These are phyloP conservation scores for Russula vinacea DNA, from an alignment of 768 basidiomycete species.

Conservation along the genomic window DNA sequence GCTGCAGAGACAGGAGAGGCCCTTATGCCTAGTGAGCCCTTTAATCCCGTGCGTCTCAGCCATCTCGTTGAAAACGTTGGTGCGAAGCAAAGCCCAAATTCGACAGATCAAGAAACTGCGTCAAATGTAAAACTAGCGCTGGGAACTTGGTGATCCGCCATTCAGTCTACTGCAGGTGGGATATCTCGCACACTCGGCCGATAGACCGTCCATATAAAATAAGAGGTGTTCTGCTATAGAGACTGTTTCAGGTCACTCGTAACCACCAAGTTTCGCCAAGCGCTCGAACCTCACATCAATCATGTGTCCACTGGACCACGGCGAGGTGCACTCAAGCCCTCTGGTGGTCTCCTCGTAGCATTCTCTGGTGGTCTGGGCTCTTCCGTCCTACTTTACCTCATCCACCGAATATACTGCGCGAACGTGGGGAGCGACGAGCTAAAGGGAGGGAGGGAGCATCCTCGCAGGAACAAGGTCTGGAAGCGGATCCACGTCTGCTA, in stretches of 20 bases:
- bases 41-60: not conserved
- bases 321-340: slow-evolving; percentile 58
- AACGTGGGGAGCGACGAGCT: slow-evolving; percentile 32
- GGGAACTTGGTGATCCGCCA: slow-evolving; percentile 76
- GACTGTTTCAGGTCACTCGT: slow-evolving; percentile 66
- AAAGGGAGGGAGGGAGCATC: slow-evolving; percentile 64
- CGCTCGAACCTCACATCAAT: slow-evolving; percentile 64
- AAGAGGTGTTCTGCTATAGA: slow-evolving; percentile 38
- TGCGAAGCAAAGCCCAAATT: slow-evolving; percentile 59
- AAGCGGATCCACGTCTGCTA: slow-evolving; percentile 60
- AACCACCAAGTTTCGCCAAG: slow-evolving; percentile 58
- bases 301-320: slow-evolving; percentile 51
- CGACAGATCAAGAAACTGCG: slow-evolving; percentile 62
- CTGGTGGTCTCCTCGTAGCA: slow-evolving; percentile 64
- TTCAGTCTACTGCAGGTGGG: slow-evolving; percentile 82
- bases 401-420: slow-evolving; percentile 57
- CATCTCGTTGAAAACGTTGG: not conserved
- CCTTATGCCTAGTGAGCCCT: slow-evolving; percentile 61
- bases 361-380: slow-evolving; percentile 82
- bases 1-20: slow-evolving; percentile 50
- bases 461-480: slow-evolving; percentile 62
- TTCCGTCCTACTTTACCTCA: slow-evolving; percentile 65
- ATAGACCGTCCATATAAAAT: not conserved
- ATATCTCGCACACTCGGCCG: slow-evolving; percentile 16
- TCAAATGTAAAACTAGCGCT: slow-evolving; percentile 65